These are phyloP conservation scores for Symmetrospora coprosmae DNA, from an alignment of 768 basidiomycete species.

Conservation along the genomic window DNA sequence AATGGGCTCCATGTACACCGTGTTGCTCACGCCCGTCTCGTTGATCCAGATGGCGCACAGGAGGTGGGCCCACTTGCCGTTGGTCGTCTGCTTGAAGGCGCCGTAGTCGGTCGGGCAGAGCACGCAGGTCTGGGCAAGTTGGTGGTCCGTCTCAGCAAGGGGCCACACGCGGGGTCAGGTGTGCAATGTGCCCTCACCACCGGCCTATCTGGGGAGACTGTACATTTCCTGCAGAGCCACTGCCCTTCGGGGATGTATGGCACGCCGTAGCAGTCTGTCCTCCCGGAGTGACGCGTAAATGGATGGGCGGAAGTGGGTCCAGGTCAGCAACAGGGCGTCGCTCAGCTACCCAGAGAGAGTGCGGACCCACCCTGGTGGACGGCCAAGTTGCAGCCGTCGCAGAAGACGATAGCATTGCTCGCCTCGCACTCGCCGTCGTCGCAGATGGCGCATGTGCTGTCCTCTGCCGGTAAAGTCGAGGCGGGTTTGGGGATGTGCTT, in stretches of 20 bases:
- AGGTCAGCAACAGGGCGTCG: neutral
- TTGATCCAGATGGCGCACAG: constrained; percentile 96
- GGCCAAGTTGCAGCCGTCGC: constrained; percentile 94
- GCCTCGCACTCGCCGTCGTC: constrained; percentile 98
- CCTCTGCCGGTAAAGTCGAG: constrained; percentile 76
- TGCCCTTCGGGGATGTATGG: constrained; percentile 99
- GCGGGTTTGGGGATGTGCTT: constrained; percentile 85
- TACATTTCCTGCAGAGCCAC: constrained; percentile 97
- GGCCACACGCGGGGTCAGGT: neutral
- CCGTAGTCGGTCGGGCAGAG: constrained; percentile 93
- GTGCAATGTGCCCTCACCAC: constrained; percentile 56
- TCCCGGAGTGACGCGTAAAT: too few relatives aligned
- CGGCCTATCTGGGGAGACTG: constrained; percentile 88
- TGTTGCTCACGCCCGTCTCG: constrained; percentile 79
- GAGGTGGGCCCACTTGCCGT: constrained; percentile 88
- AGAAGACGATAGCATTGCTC: constrained; percentile 96
- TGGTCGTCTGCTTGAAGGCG: constrained; percentile 90
- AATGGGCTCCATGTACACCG: constrained; percentile 96
- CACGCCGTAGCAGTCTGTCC: constrained; percentile 87
- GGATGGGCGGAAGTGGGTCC: constrained; percentile 3
- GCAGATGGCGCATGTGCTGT: constrained; percentile 90
- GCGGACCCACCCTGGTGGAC: constrained; percentile 79
- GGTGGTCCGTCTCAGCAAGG: too few relatives aligned
- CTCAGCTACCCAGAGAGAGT: neutral
- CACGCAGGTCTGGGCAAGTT: constrained; percentile 61